Percentiles rank a stretch among this genome's conserved stretches.
These are phyloP conservation scores for Volvox africanus DNA, from an alignment of 139 green algal species.

Conservation along the genomic window DNA sequence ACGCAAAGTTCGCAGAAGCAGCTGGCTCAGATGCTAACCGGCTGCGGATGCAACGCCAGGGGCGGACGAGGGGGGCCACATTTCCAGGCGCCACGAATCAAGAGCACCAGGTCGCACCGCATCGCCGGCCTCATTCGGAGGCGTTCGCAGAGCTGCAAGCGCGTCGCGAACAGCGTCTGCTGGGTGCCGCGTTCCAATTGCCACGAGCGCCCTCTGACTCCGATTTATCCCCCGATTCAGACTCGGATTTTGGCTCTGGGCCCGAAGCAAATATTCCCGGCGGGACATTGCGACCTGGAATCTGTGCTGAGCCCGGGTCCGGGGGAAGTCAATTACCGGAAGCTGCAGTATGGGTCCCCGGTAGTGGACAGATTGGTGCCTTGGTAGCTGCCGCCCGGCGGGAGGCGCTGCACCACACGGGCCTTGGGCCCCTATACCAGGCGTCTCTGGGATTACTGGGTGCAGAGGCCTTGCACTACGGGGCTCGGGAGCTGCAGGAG, in stretches of 20 bases:
- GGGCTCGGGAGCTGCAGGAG: background rate
- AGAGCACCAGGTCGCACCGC: background rate
- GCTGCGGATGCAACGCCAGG: too few relatives aligned
- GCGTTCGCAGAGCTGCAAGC: slow-evolving; percentile 18
- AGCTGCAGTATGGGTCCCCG: background rate
- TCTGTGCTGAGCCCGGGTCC: too few relatives aligned
- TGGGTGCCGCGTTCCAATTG: background rate
- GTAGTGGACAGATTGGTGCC: background rate
- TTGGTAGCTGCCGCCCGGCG: background rate
- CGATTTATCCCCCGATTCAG: background rate
- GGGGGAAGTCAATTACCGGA: too few relatives aligned
- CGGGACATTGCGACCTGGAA: too few relatives aligned
- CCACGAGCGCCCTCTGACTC: background rate
- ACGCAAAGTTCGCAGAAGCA: too few relatives aligned
- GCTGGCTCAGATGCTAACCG: too few relatives aligned
- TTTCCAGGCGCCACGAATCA: too few relatives aligned
- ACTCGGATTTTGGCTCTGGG: background rate
- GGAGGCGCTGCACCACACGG: slow-evolving; percentile 42
- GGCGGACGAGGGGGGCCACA: too few relatives aligned
- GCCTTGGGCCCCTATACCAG: slow-evolving; percentile 28
- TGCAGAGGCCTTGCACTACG: background rate
- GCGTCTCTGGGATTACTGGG: background rate
- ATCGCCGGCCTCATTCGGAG: background rate
- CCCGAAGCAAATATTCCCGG: background rate
- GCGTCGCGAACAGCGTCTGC: background rate